These are phyloP conservation scores for Pseudogymnoascus sp. DNA, from an alignment of 2,329 filamentous ascomycete genomes.

Conservation along the genomic window DNA sequence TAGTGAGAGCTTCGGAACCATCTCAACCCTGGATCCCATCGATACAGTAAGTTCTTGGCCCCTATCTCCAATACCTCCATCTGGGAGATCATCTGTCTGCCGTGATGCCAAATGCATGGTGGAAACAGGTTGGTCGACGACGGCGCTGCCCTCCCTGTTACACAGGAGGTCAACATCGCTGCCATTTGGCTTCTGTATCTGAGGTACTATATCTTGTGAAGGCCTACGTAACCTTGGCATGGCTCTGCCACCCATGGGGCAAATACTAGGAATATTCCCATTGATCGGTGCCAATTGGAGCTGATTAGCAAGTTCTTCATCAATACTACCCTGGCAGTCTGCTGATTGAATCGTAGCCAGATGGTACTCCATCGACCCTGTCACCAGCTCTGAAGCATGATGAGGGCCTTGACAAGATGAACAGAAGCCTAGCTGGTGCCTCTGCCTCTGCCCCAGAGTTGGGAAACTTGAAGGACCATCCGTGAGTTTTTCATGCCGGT, in stretches of 20 bases:
- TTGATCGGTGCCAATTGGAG: neutral
- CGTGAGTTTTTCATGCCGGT: neutral
- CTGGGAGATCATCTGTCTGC: neutral
- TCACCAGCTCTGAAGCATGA: neutral
- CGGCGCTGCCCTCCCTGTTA: neutral
- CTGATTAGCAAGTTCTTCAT: neutral
- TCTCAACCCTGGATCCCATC: neutral
- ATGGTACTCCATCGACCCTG: neutral
- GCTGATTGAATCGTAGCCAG: neutral
- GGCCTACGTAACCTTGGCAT: neutral
- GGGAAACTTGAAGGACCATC: neutral
- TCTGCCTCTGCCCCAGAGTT: neutral
- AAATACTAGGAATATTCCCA: neutral
- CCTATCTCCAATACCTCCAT: neutral
- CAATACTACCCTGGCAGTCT: neutral
- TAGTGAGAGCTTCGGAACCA: neutral
- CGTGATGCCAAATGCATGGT: neutral
- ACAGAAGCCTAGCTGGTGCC: neutral
- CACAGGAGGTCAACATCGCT: neutral
- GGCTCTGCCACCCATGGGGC: neutral
- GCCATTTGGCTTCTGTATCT: neutral
- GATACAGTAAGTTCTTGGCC: neutral
- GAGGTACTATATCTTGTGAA: neutral
- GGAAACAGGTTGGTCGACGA: neutral
- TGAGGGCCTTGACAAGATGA: neutral